These are phyloP conservation scores for Rasamsonia emersonii DNA, from an alignment of 2,329 filamentous ascomycete species.

Conservation along the genomic window DNA sequence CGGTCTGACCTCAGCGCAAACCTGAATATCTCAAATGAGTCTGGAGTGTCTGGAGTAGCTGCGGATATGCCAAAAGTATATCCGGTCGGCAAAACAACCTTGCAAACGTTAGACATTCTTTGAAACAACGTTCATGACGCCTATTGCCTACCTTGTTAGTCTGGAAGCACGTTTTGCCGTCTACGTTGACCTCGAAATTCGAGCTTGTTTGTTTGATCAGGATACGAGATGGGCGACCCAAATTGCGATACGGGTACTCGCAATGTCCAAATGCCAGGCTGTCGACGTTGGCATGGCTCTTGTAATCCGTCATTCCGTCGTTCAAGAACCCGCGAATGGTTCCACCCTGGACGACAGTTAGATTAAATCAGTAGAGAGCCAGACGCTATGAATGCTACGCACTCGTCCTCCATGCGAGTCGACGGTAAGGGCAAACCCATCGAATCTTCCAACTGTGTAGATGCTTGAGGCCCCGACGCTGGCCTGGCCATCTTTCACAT, in stretches of 20 bases:
- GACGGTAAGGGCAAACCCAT: constrained; percentile 80
- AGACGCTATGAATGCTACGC: constrained; percentile 11
- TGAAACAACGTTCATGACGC: constrained; percentile 3
- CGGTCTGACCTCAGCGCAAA: constrained; percentile 59
- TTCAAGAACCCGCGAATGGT: constrained; percentile 89
- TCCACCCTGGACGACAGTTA: constrained; percentile 46
- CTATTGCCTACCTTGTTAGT: constrained; percentile 50
- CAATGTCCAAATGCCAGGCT: constrained; percentile 89
- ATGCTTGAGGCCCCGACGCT: constrained; percentile 65
- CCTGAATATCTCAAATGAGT: constrained; percentile 91
- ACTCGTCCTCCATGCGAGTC: constrained; percentile 69
- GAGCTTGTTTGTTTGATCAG: constrained; percentile 60
- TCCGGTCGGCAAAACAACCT: constrained; percentile 67
- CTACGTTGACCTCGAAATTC: constrained; percentile 69
- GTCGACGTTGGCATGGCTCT: constrained; percentile 66
- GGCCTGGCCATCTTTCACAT: constrained; percentile 59
- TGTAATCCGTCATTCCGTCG: constrained; percentile 75
- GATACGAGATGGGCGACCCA: constrained; percentile 73
- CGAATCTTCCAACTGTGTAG: constrained; percentile 76
- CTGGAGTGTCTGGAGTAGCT: constrained; percentile 79
- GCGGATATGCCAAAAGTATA: constrained; percentile 85
- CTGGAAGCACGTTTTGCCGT: constrained; percentile 74
- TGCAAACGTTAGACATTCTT: constrained; percentile 8
- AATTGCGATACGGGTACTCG: constrained; percentile 81
- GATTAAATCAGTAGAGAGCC: constrained; percentile 4